These are phyloP conservation scores for Arthrinium phaeospermum DNA, from an alignment of 2,329 filamentous ascomycete genomes.

Conservation along the genomic window DNA sequence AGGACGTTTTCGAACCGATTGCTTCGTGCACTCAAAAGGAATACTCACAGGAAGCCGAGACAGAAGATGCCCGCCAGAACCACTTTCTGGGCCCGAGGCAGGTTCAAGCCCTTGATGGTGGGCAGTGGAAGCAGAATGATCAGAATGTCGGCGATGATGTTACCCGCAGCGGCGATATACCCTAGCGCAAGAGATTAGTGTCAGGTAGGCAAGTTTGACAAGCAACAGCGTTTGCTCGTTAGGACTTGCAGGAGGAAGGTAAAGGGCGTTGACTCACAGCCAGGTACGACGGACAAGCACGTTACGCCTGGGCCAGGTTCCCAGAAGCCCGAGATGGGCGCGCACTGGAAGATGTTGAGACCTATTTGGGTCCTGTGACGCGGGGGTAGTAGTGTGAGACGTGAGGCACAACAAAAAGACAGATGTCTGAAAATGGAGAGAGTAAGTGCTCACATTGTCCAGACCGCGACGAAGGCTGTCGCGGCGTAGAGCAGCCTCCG, in stretches of 20 bases:
- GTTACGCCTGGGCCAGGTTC: background rate
- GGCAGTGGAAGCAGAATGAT: background rate
- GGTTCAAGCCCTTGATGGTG: background rate
- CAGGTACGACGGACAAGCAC: background rate
- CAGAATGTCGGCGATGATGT: background rate
- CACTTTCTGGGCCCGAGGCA: background rate
- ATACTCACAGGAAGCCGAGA: background rate
- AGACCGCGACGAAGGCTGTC: background rate
- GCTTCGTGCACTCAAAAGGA: background rate
- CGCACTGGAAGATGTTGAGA: background rate
- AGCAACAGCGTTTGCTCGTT: background rate
- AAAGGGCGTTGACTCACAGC: background rate
- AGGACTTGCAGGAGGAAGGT: background rate
- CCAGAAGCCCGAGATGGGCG: slow-evolving; percentile 15
- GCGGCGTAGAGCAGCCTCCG: background rate
- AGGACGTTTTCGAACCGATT: background rate
- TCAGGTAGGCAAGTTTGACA: background rate
- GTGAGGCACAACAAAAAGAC: background rate
- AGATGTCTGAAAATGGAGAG: too few relatives aligned
- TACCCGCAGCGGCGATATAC: slow-evolving; percentile 3
- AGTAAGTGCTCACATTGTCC: background rate
- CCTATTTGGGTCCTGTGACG: background rate
- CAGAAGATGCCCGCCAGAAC: background rate
- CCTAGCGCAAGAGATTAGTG: background rate
- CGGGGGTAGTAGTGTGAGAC: background rate